phyloP scores from a whole-genome alignment of 2,329 filamentous ascomycete species.

The Sphaerulina vaccinii region DNA sequence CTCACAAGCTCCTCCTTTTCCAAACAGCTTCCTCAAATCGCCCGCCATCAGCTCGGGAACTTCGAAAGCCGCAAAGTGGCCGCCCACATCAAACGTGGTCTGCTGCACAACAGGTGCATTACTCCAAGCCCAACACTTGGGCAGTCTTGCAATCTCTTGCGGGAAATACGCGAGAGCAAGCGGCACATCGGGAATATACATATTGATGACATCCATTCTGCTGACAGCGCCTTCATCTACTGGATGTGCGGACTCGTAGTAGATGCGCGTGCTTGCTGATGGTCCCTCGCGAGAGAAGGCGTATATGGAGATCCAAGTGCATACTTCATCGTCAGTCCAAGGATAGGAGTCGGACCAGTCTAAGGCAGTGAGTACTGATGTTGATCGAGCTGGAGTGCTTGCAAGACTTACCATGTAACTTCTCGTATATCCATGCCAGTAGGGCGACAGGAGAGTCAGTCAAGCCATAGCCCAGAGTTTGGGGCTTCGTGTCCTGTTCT shows the following conservation, averaged over 20 bases:
- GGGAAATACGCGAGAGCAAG: conserved; percentile 15
- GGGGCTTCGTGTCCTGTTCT: conserved; percentile 15
- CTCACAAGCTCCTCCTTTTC: conserved; percentile 11
- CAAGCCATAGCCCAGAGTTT: conserved; percentile 21
- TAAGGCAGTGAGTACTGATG: conserved; percentile 32
- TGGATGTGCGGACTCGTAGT: conserved; percentile 16
- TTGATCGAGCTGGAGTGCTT: conserved; percentile 24
- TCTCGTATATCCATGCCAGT: conserved; percentile 29
- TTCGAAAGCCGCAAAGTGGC: conserved; percentile 18
- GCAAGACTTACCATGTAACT: conserved; percentile 15
- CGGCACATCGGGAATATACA: conserved; percentile 10
- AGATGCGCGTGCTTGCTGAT: conserved; percentile 12
- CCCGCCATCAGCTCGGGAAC: conserved; percentile 14
- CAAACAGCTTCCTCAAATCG: conserved; percentile 14
- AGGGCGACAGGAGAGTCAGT: conserved; percentile 27
- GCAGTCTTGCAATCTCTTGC: conserved; percentile 13
- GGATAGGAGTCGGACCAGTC: conserved; percentile 31
- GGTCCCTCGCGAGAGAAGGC: conserved; percentile 12
- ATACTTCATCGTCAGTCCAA: conserved; percentile 30
- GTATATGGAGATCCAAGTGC: conserved; percentile 26
- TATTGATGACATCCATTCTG: conserved; percentile 17
- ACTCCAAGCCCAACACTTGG: conserved; percentile 17
- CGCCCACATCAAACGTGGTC: conserved; percentile 17
- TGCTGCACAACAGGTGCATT: conserved; percentile 17
- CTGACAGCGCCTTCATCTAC: conserved; percentile 10